phyloP scores from a whole-genome alignment of 192 early-diverging fungal genomes.

The Mortierella antarctica region DNA sequence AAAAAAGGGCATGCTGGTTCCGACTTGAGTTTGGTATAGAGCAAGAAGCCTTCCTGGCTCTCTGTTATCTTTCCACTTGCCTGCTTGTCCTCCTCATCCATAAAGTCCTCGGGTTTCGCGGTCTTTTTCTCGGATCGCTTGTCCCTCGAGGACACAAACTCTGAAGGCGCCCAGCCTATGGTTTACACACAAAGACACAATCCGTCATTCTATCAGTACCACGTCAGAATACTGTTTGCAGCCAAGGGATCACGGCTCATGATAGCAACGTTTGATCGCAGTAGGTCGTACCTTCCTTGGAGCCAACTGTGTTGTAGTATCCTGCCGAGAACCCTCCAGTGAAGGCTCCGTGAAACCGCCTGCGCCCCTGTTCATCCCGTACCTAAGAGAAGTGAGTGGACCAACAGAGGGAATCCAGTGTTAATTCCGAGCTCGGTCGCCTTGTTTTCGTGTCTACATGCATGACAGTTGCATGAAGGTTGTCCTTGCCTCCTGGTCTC shows the following conservation, averaged over 20 bases:
- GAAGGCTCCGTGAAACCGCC: slow-evolving; percentile 92
- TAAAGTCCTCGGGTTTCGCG: slow-evolving; percentile 84
- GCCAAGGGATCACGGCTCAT: background rate
- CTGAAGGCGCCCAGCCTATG: slow-evolving; percentile 79
- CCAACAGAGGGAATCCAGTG: background rate
- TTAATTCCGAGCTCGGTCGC: background rate
- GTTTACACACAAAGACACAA: background rate
- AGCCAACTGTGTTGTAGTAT: slow-evolving; percentile 95
- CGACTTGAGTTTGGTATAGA: too few species aligned
- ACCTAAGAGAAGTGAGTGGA: slow-evolving; percentile 10
- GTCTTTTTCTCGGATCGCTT: slow-evolving; percentile 64
- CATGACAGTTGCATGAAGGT: background rate
- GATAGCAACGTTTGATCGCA: background rate
- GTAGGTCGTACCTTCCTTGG: slow-evolving; percentile 82
- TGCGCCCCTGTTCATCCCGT: slow-evolving; percentile 76
- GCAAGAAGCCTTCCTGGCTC: background rate
- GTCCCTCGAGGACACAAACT: slow-evolving; percentile 82
- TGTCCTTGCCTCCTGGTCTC: slow-evolving; percentile 36
- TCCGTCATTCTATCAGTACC: background rate
- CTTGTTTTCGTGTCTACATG: background rate
- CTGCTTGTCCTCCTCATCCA: slow-evolving; percentile 96
- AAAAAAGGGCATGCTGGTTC: background rate
- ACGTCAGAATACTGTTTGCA: background rate
- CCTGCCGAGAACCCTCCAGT: slow-evolving; percentile 95
- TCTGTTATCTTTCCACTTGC: slow-evolving; percentile 42